Evolutionary conservation across 768 basidiomycete species (phyloP), one percentile per base, ranked within the genome.

Genomic region (Filobasidium wieringae): DNA sequence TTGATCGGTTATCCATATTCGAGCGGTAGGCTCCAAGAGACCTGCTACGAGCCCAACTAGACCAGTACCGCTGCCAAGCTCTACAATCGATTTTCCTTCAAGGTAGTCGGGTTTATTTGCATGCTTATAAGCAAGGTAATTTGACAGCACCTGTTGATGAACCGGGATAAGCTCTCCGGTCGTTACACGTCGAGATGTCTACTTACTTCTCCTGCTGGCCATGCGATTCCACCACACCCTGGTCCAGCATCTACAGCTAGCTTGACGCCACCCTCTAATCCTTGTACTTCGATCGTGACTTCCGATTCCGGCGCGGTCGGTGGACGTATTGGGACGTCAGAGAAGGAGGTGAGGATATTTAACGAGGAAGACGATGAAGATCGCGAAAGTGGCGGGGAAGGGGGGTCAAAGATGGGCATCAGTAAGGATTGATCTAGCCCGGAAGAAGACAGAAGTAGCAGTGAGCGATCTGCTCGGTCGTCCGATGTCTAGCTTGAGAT

Each of bases 51-150:
- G 79, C 8, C 90, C 90, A n/a, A 93, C 89, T 24, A 96, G 78
- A 17, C 91, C 91, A 2, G 91, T 96, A 1, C 91, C 91, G 63
- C 86, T 86, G 4, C 91, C 91, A 1, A 96, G 79, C 68, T 96
- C 91, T 17, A 95, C 69, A 12, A 92, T 75, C 30, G 69, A 80
- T 71, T 79, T 82, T 47, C 79, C 79, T 27, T 74, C 60, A 29
- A 92, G 74, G 49, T 78, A 79, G 0, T 81, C 81, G 0, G 62
- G 57, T 27, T 63, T 56, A 4, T 53, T 36, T 1, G 31, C 49
- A 54, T 71, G 63, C 45, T 80, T 78, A 43, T 80, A 78, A 17
- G 82, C 77, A 32, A 95, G 77, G 72, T 92, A 91, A 41, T 77
- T 79, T 9, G 87, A 81, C 6, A 95, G 78, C 30, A 91, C 83